Conservation (phyloP, 2,329 filamentous ascomycete species). For the Aplosporella prunicola region DNA sequence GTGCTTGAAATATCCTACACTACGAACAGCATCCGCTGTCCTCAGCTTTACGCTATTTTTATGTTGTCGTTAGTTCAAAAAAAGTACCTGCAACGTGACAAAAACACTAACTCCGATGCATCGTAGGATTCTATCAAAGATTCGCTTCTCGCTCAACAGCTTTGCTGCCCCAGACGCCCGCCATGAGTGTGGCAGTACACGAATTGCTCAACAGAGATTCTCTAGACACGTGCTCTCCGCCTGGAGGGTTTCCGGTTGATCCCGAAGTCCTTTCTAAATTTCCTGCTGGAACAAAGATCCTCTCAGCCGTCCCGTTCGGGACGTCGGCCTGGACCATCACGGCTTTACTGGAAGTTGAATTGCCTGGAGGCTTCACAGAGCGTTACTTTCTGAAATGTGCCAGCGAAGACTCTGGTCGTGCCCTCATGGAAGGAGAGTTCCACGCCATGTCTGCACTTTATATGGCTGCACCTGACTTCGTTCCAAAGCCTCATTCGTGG, state of each 20-base stretch:
- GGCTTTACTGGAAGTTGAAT: background rate
- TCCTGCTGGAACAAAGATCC: background rate
- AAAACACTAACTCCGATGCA: background rate
- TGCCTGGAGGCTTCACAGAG: background rate
- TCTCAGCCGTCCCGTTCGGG: background rate
- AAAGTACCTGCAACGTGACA: no score
- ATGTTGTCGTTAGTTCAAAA: no score
- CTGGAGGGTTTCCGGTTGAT: background rate
- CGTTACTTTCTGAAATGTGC: conserved; percentile 5
- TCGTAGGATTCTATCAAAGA: background rate
- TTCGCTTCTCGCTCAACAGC: no score
- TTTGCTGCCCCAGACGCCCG: no score
- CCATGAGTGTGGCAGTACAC: no score
- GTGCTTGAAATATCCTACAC: no score
- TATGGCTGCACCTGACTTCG: background rate
- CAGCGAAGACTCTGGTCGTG: background rate
- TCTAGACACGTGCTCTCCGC: no score
- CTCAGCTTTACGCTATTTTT: no score
- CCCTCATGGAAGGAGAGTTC: conserved; percentile 2
- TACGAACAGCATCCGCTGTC: no score
- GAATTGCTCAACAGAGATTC: no score
- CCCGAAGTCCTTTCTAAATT: background rate
- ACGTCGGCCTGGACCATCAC: conserved; percentile 3
- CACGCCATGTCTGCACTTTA: conserved; percentile 3
- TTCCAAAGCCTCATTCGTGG: background rate